Evolutionary conservation across 345 rosid species (phyloP).

Genomic region (Bretschneidera sinensis): DNA sequence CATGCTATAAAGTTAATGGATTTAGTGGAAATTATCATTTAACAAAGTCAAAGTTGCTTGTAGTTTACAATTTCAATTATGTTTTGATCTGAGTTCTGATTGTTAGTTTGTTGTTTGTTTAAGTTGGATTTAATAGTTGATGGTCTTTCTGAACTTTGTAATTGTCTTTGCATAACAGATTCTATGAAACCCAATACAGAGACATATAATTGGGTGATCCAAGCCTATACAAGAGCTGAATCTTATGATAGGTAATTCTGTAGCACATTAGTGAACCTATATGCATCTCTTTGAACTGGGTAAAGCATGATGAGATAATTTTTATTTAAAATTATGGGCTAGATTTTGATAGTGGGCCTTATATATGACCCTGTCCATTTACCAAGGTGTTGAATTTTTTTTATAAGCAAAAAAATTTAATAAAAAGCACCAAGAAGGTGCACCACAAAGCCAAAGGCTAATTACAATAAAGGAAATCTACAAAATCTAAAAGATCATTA

Average conservation of each 20-base stretch:
- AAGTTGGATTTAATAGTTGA: slow-evolving; percentile 1
- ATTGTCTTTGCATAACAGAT: slow-evolving; percentile 37
- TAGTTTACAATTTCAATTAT: not conserved
- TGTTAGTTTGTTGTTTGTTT: slow-evolving; percentile 10
- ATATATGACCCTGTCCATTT: not conserved
- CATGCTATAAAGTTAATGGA: not conserved
- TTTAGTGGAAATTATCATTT: not conserved
- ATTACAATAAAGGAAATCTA: too few relatives aligned
- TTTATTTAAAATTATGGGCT: not conserved
- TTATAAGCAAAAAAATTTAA: too few relatives aligned
- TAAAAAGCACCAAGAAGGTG: too few relatives aligned
- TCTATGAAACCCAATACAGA: slow-evolving; percentile 94
- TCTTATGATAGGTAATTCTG: slow-evolving; percentile 79
- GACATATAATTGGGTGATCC: slow-evolving; percentile 95
- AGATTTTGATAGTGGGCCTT: not conserved
- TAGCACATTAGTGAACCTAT: not conserved
- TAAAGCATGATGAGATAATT: not conserved
- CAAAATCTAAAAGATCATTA: too few relatives aligned
- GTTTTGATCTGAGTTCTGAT: slow-evolving; percentile 5
- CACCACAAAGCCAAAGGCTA: too few relatives aligned
- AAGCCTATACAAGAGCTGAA: slow-evolving; percentile 95
- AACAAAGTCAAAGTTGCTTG: not conserved
- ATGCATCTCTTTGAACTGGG: not conserved
- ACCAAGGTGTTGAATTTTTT: not conserved
- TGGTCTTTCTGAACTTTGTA: slow-evolving; percentile 3